Conservation (phyloP, 2,329 filamentous ascomycete species). For the Plenodomus tracheiphilus region DNA sequence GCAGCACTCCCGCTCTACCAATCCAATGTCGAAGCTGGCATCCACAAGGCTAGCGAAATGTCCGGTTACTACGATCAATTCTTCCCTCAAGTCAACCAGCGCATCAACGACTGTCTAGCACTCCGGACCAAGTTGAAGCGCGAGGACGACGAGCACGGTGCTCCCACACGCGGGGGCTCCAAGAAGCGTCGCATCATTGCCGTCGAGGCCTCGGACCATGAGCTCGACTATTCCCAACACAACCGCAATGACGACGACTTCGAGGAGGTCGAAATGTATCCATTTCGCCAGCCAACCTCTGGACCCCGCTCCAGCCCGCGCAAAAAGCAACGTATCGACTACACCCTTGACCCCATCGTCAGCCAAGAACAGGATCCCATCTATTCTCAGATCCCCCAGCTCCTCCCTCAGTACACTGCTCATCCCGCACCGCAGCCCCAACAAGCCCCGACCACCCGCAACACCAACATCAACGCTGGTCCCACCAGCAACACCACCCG, state of each 20-base stretch:
- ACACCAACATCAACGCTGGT: background rate
- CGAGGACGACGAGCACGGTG: conserved; percentile 1
- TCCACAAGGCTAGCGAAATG: conserved; percentile 10
- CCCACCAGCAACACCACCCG: background rate
- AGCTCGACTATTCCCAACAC: background rate
- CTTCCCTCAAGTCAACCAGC: conserved; percentile 15
- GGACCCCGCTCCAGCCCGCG: conserved; percentile 6
- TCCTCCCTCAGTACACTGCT: background rate
- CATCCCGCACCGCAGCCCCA: background rate
- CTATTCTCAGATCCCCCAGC: background rate
- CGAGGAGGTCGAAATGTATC: background rate
- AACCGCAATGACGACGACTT: conserved; percentile 1
- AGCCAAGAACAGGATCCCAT: background rate
- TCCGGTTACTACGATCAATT: conserved; percentile 15
- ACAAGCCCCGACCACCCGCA: background rate
- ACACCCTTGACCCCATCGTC: conserved; percentile 4
- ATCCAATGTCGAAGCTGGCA: conserved; percentile 4
- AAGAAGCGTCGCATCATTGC: conserved; percentile 1
- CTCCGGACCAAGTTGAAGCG: conserved; percentile 4
- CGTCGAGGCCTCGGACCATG: background rate
- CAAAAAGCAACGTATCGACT: conserved; percentile 18
- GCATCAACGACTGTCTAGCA: conserved; percentile 7
- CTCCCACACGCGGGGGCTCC: background rate
- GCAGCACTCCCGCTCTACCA: conserved; percentile 4
- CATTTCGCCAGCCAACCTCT: background rate